phyloP scores from a whole-genome alignment of 2,329 filamentous ascomycete species.

The Didymella lethalis region DNA sequence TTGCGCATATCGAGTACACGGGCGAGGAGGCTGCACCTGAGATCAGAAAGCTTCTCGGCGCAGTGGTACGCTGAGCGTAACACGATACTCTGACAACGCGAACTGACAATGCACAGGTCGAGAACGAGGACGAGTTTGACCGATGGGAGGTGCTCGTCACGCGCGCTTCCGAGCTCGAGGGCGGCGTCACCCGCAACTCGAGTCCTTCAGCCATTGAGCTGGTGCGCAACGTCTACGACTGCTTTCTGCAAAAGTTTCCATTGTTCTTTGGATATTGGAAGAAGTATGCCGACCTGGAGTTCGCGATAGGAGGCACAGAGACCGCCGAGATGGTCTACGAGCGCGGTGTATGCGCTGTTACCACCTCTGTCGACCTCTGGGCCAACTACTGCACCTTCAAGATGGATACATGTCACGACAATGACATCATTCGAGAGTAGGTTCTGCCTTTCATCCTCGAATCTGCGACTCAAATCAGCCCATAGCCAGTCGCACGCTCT shows the following conservation, averaged over 20 bases:
- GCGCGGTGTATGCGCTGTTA: slow-evolving; percentile 90
- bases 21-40: slow-evolving; percentile 57
- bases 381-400: slow-evolving; percentile 98
- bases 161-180: slow-evolving; percentile 83
- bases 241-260: slow-evolving; percentile 92
- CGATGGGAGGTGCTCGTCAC: slow-evolving; percentile 92
- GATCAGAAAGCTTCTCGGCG: slow-evolving; percentile 77
- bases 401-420: slow-evolving; percentile 94
- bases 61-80: slow-evolving; percentile 69
- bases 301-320: slow-evolving; percentile 95
- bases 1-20: slow-evolving; percentile 43
- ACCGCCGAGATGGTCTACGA: slow-evolving; percentile 99
- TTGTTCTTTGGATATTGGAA: slow-evolving; percentile 99
- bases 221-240: slow-evolving; percentile 86
- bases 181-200: slow-evolving; percentile 94
- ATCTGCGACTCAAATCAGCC: slow-evolving; percentile 39
- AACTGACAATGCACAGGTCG: slow-evolving; percentile 54
- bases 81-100: neutral
- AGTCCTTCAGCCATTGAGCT: slow-evolving; percentile 91
- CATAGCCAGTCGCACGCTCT: slow-evolving; percentile 34
- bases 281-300: slow-evolving; percentile 97
- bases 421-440: slow-evolving; percentile 99
- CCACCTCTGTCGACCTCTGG: slow-evolving; percentile 95
- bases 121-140: slow-evolving; percentile 90
- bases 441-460: slow-evolving; percentile 59